These are phyloP conservation scores for Eimeria necatrix DNA, from an alignment of 169 alveolate genomes.

Conservation along the genomic window DNA sequence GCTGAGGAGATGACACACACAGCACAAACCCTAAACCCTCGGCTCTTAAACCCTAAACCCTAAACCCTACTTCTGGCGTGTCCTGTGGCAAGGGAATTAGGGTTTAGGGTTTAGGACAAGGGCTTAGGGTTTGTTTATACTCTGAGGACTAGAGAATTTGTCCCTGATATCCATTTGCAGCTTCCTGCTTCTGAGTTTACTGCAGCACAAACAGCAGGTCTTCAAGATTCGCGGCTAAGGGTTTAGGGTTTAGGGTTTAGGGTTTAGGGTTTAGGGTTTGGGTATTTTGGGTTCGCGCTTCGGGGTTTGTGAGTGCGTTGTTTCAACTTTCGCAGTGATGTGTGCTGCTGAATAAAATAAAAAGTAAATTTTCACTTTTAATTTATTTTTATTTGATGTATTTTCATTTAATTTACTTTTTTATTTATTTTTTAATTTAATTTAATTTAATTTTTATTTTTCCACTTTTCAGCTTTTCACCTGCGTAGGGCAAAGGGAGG, in stretches of 20 bases:
- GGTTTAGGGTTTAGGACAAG: background rate
- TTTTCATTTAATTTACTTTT: background rate
- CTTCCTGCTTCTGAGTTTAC: background rate
- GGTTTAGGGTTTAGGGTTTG: no score
- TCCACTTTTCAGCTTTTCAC: background rate
- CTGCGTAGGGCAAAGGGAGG: constrained; percentile 48
- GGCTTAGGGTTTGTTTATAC: background rate
- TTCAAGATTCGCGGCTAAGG: background rate
- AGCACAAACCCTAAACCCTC: background rate
- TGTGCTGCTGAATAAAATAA: no score
- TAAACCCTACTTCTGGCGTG: background rate
- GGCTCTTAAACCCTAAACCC: background rate
- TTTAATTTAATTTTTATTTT: no score
- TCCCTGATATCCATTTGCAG: background rate
- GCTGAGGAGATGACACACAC: background rate
- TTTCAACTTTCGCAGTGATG: no score
- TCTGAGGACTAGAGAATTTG: background rate
- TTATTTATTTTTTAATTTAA: background rate
- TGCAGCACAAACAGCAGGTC: background rate
- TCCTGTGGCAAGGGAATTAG: background rate
- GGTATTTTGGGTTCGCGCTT: no score
- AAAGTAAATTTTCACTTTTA: background rate
- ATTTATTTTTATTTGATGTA: background rate
- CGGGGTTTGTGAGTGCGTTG: no score
- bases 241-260: no score